Conservation (phyloP, 352 stramenopile species). For the Phytophthora uliginosa region DNA sequence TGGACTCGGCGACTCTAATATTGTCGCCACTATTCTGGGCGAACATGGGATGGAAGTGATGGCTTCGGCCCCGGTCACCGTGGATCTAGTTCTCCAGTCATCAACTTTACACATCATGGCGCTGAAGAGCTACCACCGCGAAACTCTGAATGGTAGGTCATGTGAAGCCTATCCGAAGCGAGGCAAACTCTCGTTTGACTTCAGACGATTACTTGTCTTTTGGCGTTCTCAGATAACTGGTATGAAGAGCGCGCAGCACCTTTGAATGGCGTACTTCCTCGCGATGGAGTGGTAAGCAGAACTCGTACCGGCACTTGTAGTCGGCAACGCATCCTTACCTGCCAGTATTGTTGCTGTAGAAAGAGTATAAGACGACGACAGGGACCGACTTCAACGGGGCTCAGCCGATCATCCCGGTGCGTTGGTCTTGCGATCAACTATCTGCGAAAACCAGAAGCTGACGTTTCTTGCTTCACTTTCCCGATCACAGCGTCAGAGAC, state of each 20-base stretch:
- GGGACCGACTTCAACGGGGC: slow-evolving; percentile 59
- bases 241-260: slow-evolving; percentile 76
- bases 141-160: slow-evolving; percentile 74
- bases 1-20: slow-evolving; percentile 26
- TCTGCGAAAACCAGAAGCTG: not conserved
- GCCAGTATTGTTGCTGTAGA: slow-evolving; percentile 39
- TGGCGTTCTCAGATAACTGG: slow-evolving; percentile 75
- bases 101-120: slow-evolving; percentile 49
- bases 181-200: not conserved
- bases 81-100: not conserved
- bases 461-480: slow-evolving; percentile 1
- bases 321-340: not conserved
- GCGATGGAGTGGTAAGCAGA: slow-evolving; percentile 59
- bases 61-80: not conserved
- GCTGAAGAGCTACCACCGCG: slow-evolving; percentile 84
- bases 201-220: not conserved
- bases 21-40: slow-evolving; percentile 34
- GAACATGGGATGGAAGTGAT: slow-evolving; percentile 20
- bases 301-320: not conserved
- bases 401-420: slow-evolving; percentile 44
- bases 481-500: slow-evolving; percentile 40
- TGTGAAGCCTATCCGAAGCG: not conserved
- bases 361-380: slow-evolving; percentile 71
- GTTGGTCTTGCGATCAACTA: not conserved
- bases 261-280: slow-evolving; percentile 75